phyloP scores from a whole-genome alignment of 2,329 filamentous ascomycete species.

The Botryotinia convoluta region DNA sequence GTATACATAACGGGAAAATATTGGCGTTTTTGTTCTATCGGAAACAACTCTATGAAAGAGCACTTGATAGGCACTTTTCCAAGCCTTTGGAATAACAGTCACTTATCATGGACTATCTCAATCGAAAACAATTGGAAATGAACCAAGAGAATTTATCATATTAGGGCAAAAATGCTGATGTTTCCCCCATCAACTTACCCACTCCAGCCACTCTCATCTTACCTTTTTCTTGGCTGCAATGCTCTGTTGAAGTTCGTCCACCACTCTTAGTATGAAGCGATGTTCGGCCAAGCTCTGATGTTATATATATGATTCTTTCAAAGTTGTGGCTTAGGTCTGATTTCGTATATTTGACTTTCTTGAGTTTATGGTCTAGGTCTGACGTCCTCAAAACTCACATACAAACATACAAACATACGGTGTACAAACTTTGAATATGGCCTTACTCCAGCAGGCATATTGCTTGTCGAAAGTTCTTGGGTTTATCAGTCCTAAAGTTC shows the following conservation, averaged over 20 bases:
- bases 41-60: neutral
- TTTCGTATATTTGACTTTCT: neutral
- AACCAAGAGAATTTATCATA: neutral
- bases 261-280: neutral
- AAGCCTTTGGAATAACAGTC: neutral
- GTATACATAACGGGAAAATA: conserved; percentile 6
- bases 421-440: neutral
- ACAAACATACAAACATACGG: neutral
- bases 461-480: neutral
- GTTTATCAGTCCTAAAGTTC: neutral
- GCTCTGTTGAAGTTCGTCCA: neutral
- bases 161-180: neutral
- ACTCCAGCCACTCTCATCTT: neutral
- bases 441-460: neutral
- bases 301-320: neutral
- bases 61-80: neutral
- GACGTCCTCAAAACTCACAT: neutral
- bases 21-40: conserved; percentile 4
- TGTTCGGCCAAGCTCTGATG: neutral
- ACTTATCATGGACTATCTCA: neutral
- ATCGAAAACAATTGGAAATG: neutral
- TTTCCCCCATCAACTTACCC: neutral
- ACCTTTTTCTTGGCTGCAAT: neutral
- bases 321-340: neutral
- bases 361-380: neutral